Conservation (phyloP, 2,329 filamentous ascomycete genomes). For the Arachnomyces sp. region DNA sequence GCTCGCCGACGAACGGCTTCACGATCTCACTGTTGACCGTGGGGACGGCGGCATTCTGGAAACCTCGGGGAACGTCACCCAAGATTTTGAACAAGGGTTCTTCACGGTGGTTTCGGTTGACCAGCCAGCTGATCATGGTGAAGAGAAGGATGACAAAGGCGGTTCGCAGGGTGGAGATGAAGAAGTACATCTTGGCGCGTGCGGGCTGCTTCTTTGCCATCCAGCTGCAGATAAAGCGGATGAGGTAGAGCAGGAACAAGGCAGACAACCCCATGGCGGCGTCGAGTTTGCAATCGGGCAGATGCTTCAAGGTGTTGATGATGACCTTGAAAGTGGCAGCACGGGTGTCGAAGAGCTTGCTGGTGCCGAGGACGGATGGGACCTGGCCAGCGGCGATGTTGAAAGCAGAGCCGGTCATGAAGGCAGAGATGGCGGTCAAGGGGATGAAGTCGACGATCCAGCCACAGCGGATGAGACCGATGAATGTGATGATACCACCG, state of each 20-base stretch:
- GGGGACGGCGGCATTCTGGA: constrained; percentile 69
- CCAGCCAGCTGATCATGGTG: constrained; percentile 80
- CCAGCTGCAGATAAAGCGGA: constrained; percentile 57
- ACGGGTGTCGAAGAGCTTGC: constrained; percentile 56
- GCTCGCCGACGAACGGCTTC: constrained; percentile 57
- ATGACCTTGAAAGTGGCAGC: constrained; percentile 73
- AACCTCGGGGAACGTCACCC: constrained; percentile 70
- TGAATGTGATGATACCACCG: constrained; percentile 65
- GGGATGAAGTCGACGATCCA: constrained; percentile 94
- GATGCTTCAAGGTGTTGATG: constrained; percentile 69
- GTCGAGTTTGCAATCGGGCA: constrained; percentile 62
- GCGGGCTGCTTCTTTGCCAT: constrained; percentile 61
- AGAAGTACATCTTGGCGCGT: constrained; percentile 72
- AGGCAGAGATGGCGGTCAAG: constrained; percentile 79
- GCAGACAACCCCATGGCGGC: constrained; percentile 84
- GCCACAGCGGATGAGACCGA: constrained; percentile 72
- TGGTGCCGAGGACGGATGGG: constrained; percentile 70
- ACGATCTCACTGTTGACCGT: constrained; percentile 59
- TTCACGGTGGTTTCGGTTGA: constrained; percentile 59
- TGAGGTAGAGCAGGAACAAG: constrained; percentile 65
- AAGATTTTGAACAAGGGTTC: constrained; percentile 67
- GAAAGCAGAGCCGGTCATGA: constrained; percentile 93
- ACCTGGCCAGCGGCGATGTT: constrained; percentile 82
- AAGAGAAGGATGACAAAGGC: constrained; percentile 88
- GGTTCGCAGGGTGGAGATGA: constrained; percentile 80